phyloP scores from a whole-genome alignment of 2,329 filamentous ascomycete species.

The Chrysosporium keratinophilum region DNA sequence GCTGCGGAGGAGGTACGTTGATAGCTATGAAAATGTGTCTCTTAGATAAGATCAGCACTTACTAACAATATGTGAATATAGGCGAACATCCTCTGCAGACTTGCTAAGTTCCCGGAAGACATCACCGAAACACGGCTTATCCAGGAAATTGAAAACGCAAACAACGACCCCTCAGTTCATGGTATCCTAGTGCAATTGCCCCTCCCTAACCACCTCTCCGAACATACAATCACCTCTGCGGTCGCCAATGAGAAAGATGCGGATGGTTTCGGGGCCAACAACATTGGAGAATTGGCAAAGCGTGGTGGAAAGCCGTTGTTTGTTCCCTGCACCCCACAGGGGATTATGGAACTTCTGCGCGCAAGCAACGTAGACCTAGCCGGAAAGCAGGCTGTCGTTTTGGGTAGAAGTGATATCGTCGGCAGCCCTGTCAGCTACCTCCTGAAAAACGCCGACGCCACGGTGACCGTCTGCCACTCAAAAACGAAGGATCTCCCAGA shows the following conservation, averaged over 20 bases:
- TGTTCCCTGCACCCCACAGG: slow-evolving; percentile 90
- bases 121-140: slow-evolving; percentile 79
- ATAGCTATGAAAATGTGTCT: not conserved
- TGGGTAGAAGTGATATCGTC: slow-evolving; percentile 93
- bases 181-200: slow-evolving; percentile 92
- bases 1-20: slow-evolving; percentile 71
- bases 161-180: slow-evolving; percentile 76
- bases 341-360: slow-evolving; percentile 83
- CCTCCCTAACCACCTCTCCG: slow-evolving; percentile 77
- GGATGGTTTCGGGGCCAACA: slow-evolving; percentile 85
- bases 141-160: slow-evolving; percentile 67
- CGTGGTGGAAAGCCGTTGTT: slow-evolving; percentile 82
- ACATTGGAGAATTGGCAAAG: slow-evolving; percentile 96
- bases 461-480: slow-evolving; percentile 92
- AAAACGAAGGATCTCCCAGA: slow-evolving; percentile 64
- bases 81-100: slow-evolving; percentile 81
- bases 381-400: slow-evolving; percentile 88
- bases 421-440: slow-evolving; percentile 94
- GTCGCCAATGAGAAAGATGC: slow-evolving; percentile 94
- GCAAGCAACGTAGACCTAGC: slow-evolving; percentile 71
- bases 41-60: not conserved
- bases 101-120: slow-evolving; percentile 71
- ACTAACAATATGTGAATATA: slow-evolving; percentile 29
- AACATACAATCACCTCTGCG: slow-evolving; percentile 80
- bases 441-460: slow-evolving; percentile 89